A percentile compares a stretch with the other conserved stretches of the same genome.
phyloP scores from a whole-genome alignment of 2,329 filamentous ascomycete genomes.

The Aspergillus sp. region DNA sequence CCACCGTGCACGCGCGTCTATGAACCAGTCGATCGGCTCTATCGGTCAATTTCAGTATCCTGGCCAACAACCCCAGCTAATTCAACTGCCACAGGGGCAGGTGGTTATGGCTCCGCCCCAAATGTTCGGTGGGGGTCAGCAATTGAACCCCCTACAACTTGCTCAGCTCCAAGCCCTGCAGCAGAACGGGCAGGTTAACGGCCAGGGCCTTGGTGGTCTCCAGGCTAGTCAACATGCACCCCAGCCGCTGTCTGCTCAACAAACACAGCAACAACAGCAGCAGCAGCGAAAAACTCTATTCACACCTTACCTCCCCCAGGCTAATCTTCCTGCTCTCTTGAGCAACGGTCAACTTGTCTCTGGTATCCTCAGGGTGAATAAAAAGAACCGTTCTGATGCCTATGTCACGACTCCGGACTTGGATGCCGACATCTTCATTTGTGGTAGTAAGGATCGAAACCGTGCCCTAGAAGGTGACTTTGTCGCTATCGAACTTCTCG shows the following conservation, averaged over 20 bases:
- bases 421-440: constrained; percentile 98
- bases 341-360: constrained; percentile 92
- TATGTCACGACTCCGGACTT: constrained; percentile 94
- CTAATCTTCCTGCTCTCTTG: constrained; percentile 84
- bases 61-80: constrained; percentile 82
- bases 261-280: constrained; percentile 74
- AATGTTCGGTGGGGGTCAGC: constrained; percentile 78
- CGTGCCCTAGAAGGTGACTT: constrained; percentile 93
- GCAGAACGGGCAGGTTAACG: constrained; percentile 81
- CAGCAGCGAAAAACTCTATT: constrained; percentile 98
- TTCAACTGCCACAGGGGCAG: constrained; percentile 80
- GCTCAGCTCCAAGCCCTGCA: constrained; percentile 90
- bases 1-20: constrained; percentile 79
- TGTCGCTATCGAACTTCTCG: constrained; percentile 91
- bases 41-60: constrained; percentile 89
- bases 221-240: constrained; percentile 71
- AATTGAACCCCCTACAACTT: constrained; percentile 83
- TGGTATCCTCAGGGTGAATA: constrained; percentile 96
- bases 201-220: constrained; percentile 70
- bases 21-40: constrained; percentile 80
- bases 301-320: constrained; percentile 95
- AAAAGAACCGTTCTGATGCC: constrained; percentile 98
- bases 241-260: constrained; percentile 56
- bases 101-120: constrained; percentile 76
- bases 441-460: constrained; percentile 97